These are phyloP conservation scores for Sparassis latifolia DNA, from an alignment of 1,284 basidiomycete genomes.

Conservation along the genomic window DNA sequence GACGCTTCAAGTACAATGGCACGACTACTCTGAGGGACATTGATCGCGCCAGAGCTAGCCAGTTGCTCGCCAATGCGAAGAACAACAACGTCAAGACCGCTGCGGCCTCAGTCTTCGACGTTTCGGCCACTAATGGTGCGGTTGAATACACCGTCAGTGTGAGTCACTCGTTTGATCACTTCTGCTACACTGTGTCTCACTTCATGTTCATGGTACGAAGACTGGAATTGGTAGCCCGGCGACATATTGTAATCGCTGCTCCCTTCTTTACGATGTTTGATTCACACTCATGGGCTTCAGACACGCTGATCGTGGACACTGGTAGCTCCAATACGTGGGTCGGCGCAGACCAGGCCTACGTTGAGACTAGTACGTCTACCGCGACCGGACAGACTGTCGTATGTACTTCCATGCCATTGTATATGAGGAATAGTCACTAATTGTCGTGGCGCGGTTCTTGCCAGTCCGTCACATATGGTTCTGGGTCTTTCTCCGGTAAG, in stretches of 20 bases:
- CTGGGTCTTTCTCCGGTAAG: slow-evolving; percentile 14
- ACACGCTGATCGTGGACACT: slow-evolving; percentile 22
- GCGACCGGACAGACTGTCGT: slow-evolving; percentile 19
- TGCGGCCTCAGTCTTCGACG: slow-evolving; percentile 8
- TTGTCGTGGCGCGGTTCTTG: too few relatives aligned
- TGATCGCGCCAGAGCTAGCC: slow-evolving; percentile 21
- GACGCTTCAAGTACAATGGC: slow-evolving; percentile 18
- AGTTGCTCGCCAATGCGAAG: slow-evolving; percentile 13
- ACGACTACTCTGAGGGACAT: slow-evolving; percentile 12
- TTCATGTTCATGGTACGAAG: slow-evolving; percentile 3
- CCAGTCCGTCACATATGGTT: slow-evolving; percentile 19
- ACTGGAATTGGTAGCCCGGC: slow-evolving; percentile 21
- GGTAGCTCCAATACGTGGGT: slow-evolving; percentile 61
- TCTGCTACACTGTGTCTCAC: background rate
- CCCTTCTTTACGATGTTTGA: background rate
- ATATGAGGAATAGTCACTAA: background rate
- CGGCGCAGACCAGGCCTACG: slow-evolving; percentile 39
- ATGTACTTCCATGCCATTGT: slow-evolving; percentile 2
- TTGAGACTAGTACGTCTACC: slow-evolving; percentile 38
- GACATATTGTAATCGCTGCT: slow-evolving; percentile 12
- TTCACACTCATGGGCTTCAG: slow-evolving; percentile 2
- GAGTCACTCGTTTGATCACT: background rate
- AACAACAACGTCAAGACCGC: background rate
- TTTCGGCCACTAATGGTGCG: slow-evolving; percentile 20
- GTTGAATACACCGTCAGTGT: slow-evolving; percentile 20